These are phyloP conservation scores for Mycocentrospora acerina DNA, from an alignment of 2,329 filamentous ascomycete genomes.

Conservation along the genomic window DNA sequence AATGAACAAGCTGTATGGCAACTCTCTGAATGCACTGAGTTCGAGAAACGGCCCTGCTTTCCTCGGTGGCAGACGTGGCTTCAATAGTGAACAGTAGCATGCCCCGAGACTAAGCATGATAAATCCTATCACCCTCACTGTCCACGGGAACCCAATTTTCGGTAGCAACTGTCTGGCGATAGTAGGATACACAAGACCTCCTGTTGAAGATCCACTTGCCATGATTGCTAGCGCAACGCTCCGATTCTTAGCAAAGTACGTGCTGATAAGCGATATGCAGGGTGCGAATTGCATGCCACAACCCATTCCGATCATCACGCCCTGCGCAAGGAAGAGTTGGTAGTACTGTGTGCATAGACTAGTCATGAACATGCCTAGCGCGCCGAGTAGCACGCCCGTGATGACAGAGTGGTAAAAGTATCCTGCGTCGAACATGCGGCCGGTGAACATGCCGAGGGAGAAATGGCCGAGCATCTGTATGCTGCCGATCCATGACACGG, in stretches of 20 bases:
- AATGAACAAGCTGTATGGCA: constrained; percentile 43
- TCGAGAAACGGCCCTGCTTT: constrained; percentile 48
- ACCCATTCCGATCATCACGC: constrained; percentile 35
- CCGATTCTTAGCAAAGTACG: constrained; percentile 63
- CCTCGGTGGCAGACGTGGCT: constrained; percentile 46
- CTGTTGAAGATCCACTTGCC: constrained; percentile 61
- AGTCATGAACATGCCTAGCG: constrained; percentile 56
- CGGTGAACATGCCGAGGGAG: constrained; percentile 53
- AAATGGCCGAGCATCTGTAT: constrained; percentile 56
- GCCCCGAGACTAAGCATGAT: constrained; percentile 53
- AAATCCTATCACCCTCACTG: constrained; percentile 62
- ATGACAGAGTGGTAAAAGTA: constrained; percentile 50
- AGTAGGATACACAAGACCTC: constrained; percentile 65
- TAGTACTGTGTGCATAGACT: constrained; percentile 53
- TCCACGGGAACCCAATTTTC: constrained; percentile 64
- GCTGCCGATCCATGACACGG: constrained; percentile 56
- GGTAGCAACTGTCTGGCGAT: constrained; percentile 57
- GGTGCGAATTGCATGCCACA: constrained; percentile 41
- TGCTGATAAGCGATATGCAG: constrained; percentile 38
- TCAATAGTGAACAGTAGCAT: constrained; percentile 42
- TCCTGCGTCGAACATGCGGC: constrained; percentile 55
- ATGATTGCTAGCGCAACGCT: constrained; percentile 62
- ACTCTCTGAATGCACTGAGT: constrained; percentile 44
- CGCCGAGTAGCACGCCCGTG: constrained; percentile 46
- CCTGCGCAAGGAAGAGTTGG: constrained; percentile 47